Evolutionary conservation across 192 early-diverging fungal genomes (phyloP).

Genomic region (Backusella tuberculispora): DNA sequence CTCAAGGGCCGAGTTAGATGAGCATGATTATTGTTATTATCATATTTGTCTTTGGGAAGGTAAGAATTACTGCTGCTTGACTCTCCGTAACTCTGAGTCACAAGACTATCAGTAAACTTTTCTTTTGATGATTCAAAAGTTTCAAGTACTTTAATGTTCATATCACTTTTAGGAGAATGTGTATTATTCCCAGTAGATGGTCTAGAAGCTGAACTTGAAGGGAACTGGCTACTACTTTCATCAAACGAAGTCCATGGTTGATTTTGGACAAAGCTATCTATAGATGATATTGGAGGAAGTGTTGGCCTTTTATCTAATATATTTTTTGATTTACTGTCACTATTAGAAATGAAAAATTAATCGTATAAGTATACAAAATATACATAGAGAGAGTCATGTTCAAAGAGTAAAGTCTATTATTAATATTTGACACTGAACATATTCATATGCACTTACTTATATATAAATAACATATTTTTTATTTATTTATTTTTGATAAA

Average conservation of each 20-base stretch:
- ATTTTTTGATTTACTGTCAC: constrained; percentile 2
- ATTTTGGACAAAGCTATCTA: background rate
- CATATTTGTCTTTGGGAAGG: background rate
- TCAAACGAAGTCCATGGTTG: constrained; percentile 1
- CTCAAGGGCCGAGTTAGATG: background rate
- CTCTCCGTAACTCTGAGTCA: background rate
- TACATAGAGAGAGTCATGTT: background rate
- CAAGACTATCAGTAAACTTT: background rate
- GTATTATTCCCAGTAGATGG: background rate
- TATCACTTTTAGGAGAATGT: background rate
- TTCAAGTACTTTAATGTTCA: background rate
- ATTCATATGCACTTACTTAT: constrained; percentile 9
- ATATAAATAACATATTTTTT: background rate
- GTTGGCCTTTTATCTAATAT: background rate
- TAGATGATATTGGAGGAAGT: constrained; percentile 22
- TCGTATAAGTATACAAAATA: background rate
- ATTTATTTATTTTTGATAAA: background rate
- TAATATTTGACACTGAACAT: background rate
- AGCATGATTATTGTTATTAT: background rate
- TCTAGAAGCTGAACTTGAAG: background rate
- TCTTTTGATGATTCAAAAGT: constrained; percentile 1
- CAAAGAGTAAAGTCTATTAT: background rate
- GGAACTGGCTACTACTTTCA: background rate
- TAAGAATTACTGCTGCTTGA: background rate
- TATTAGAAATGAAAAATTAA: background rate